Base-by-base conservation (phyloP, 345 rosid species). In the Linum trigynum region DNA sequence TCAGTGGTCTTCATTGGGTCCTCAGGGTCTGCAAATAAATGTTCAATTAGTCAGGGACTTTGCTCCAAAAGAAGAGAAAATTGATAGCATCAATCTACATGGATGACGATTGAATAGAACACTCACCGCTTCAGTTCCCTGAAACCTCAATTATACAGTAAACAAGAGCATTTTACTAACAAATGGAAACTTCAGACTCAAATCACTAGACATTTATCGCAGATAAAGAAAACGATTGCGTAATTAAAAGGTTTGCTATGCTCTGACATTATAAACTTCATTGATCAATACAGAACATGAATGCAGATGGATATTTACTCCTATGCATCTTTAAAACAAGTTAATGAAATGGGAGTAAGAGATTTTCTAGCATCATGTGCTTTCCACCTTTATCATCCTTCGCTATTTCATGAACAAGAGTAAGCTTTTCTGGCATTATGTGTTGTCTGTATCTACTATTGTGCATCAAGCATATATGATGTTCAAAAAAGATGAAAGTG, bases 1-100 rank as follows among this genome's bases (percentile, higher is more conserved):
- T 94, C 96, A 1, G 92, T 90, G 10, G 95, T 88, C 87, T 88
- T 94, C 85, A 94, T 66, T 0, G 97, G 99, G 77, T 94, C 99
- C 80, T 94, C 97, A 5, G 85, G 56, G 75, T 94, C 99, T 94
- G 83, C 78, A 66, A 8, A 9, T 64, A 41, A 67, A 67, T 48
- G 53, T 9, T 9, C 53, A 48, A 48, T 5, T 48, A 12, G 12
- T 43, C 39, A 61, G 38, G 17, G 41, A 6, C 2, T 4, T n/a
- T 15, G 15, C 12, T 6, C 3, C 16, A 62, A 48, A 4, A 48
- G 53, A 3, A 48, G 53, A 48, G 9, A 48, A 12, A 48, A 48
- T 15, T 48, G 53, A 48, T 48, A 15, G 53, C 3, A 48, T 48
- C 12, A 48, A 48, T 48, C 15, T 48, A 10, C 32, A 23, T 23